These are phyloP conservation scores for Sambucus nigra DNA, from an alignment of 129 eudicot species.

Conservation along the genomic window DNA sequence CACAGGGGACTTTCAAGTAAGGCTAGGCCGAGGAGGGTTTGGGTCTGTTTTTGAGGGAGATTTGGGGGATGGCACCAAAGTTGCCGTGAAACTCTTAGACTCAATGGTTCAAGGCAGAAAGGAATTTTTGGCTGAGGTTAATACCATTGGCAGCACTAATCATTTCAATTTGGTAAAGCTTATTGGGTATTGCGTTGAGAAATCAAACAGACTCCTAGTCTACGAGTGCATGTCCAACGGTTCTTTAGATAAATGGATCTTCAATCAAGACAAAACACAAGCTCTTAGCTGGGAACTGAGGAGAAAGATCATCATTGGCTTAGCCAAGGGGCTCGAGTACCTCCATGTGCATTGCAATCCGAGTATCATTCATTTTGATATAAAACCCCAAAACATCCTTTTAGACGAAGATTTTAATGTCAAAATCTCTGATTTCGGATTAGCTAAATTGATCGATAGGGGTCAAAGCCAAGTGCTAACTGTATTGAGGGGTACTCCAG, in stretches of 20 bases:
- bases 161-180: conserved; percentile 36
- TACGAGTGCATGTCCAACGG: conserved; percentile 43
- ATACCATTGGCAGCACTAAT: conserved; percentile 31
- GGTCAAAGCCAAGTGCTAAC: conserved; percentile 18
- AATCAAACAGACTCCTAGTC: conserved; percentile 20
- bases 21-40: conserved; percentile 23
- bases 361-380: conserved; percentile 29
- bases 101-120: conserved; percentile 23
- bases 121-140: conserved; percentile 35
- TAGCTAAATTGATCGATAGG: conserved; percentile 20
- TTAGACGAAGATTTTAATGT: conserved; percentile 20
- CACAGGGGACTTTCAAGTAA: conserved; percentile 7
- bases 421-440: conserved; percentile 31
- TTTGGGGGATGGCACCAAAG: conserved; percentile 15
- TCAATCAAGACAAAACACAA: neutral
- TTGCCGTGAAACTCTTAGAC: conserved; percentile 23
- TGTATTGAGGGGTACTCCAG: conserved; percentile 6
- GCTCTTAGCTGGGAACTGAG: conserved; percentile 16
- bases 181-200: conserved; percentile 31
- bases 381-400: conserved; percentile 33
- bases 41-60: conserved; percentile 37
- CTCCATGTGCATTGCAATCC: conserved; percentile 29
- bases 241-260: conserved; percentile 32
- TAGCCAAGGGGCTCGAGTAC: conserved; percentile 26
- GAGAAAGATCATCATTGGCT: conserved; percentile 12